Evolutionary conservation across 192 early-diverging fungal species (phyloP).

Genomic region (Backusella parvicylindrica): DNA sequence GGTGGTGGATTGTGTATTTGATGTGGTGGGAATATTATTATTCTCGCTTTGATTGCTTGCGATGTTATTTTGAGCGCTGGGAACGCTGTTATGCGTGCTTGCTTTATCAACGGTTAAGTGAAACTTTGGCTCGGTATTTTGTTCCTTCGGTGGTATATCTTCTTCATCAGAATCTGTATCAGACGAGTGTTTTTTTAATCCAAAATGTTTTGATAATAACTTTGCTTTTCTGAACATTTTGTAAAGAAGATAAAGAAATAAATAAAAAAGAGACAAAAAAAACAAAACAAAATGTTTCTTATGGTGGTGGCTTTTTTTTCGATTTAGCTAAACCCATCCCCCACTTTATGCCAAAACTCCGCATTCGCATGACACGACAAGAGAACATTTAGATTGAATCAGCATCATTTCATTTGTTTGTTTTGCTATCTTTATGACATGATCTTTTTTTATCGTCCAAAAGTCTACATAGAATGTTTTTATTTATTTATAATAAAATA

Average conservation of each 20-base stretch:
- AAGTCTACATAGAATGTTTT: background rate
- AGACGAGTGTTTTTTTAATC: background rate
- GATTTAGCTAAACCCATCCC: background rate
- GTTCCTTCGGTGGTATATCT: too few species aligned
- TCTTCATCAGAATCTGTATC: background rate
- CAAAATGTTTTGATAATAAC: background rate
- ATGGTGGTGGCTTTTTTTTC: background rate
- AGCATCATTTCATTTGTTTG: background rate
- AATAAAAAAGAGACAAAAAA: background rate
- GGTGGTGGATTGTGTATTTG: background rate
- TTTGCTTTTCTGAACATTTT: constrained; percentile 12
- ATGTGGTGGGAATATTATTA: background rate
- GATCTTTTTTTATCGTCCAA: background rate
- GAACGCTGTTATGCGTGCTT: background rate
- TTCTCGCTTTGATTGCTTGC: background rate
- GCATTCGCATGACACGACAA: background rate
- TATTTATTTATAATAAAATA: background rate
- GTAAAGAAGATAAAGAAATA: background rate
- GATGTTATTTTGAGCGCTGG: background rate
- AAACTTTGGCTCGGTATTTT: background rate
- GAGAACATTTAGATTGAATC: background rate
- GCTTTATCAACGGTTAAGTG: too few species aligned
- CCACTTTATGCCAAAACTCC: background rate
- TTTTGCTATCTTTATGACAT: background rate
- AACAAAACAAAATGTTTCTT: background rate